phyloP scores from a whole-genome alignment of 768 basidiomycete species.

The Podaxis carcinomalis region DNA sequence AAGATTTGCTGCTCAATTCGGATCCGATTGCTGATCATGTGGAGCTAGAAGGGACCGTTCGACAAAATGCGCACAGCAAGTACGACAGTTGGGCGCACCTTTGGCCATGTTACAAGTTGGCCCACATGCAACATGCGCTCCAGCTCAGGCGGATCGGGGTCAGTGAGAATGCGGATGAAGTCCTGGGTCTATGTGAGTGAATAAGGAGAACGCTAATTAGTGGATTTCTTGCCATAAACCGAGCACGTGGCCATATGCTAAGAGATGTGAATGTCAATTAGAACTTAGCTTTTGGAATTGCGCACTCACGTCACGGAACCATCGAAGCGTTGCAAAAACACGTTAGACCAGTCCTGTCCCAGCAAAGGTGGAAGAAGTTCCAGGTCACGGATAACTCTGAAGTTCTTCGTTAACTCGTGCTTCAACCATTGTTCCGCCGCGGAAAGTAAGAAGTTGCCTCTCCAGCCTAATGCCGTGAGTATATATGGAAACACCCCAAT shows the following conservation, averaged over 20 bases:
- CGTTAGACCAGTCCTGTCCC: constrained; percentile 94
- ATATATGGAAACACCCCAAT: constrained; percentile 17
- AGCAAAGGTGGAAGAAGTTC: constrained; percentile 92
- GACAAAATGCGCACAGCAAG: background rate
- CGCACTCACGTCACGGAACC: constrained; percentile 77
- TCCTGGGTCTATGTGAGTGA: constrained; percentile 42
- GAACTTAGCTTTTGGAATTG: background rate
- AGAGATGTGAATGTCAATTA: constrained; percentile 5
- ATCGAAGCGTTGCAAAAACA: constrained; percentile 93
- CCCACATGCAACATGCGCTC: constrained; percentile 86
- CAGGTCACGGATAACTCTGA: constrained; percentile 95
- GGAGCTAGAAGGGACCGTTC: constrained; percentile 47
- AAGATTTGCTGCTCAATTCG: constrained; percentile 81
- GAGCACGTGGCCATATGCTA: constrained; percentile 84
- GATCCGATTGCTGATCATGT: constrained; percentile 91
- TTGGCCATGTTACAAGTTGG: constrained; percentile 93
- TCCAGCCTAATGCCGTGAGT: constrained; percentile 57
- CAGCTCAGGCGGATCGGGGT: constrained; percentile 77
- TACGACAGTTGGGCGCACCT: constrained; percentile 42
- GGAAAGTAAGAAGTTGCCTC: constrained; percentile 90
- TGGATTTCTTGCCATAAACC: constrained; percentile 50
- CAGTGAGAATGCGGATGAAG: constrained; percentile 79
- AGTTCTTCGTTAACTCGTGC: constrained; percentile 94
- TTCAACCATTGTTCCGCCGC: constrained; percentile 95
- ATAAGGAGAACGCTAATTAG: background rate